These are phyloP conservation scores for Cyberlindnera mycetangii DNA, from an alignment of 805 yeast genomes.

Conservation along the genomic window DNA sequence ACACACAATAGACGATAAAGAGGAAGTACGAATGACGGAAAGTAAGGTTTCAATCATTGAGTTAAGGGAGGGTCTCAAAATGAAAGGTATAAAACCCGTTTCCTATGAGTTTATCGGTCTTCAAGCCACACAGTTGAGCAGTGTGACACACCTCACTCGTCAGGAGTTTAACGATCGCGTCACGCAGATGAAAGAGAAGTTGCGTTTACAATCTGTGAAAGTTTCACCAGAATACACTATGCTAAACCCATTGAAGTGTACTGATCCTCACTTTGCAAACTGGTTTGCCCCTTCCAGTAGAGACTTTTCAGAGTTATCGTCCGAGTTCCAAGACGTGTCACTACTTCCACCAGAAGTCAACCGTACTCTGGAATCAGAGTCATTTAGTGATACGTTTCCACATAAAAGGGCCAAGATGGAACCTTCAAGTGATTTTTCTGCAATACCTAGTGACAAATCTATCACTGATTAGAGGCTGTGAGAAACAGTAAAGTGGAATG, in stretches of 20 bases:
- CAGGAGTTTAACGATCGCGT: slow-evolving; percentile 9
- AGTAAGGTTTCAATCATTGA: slow-evolving; percentile 9
- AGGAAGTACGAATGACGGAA: background rate
- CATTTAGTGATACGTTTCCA: slow-evolving; percentile 5
- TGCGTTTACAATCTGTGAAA: background rate
- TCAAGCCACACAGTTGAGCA: slow-evolving; percentile 5
- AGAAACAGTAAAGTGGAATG: too few relatives aligned
- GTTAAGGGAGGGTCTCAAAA: slow-evolving; percentile 6
- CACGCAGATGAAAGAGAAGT: slow-evolving; percentile 1
- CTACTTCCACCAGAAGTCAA: background rate
- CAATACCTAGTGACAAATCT: slow-evolving; percentile 10
- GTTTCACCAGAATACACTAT: background rate
- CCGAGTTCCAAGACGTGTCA: slow-evolving; percentile 14
- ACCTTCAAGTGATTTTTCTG: slow-evolving; percentile 11
- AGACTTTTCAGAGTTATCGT: slow-evolving; percentile 3
- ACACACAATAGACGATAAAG: too few relatives aligned
- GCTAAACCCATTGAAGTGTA: background rate
- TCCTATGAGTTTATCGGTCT: slow-evolving; percentile 11
- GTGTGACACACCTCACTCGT: slow-evolving; percentile 1
- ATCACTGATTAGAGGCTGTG: slow-evolving; percentile 3
- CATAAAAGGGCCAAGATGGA: slow-evolving; percentile 4
- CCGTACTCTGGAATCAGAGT: slow-evolving; percentile 1
- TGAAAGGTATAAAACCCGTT: slow-evolving; percentile 3
- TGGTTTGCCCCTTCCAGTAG: background rate
- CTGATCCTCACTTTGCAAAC: background rate